Percentiles rank a stretch among this genome's conserved stretches.
phyloP scores from a whole-genome alignment of 768 basidiomycete species.

The Dictyophora rubrovolvata region DNA sequence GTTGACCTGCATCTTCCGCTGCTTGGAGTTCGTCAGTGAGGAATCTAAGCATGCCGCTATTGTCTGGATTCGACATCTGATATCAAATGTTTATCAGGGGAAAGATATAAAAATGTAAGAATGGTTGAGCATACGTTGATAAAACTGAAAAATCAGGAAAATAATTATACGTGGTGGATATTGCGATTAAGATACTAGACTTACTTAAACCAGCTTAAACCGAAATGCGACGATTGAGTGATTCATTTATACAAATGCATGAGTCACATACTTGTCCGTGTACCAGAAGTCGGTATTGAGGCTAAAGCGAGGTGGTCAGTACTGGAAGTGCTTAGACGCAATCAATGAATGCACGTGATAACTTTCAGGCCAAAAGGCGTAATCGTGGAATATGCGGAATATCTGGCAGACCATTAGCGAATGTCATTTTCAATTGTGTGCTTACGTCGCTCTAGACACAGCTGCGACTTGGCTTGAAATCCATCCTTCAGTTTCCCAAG shows the following conservation, averaged over 20 bases:
- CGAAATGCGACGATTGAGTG: background rate
- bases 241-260: background rate
- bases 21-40: conserved; percentile 70
- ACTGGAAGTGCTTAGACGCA: background rate
- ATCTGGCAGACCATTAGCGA: background rate
- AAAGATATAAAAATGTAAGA: too few species aligned
- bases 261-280: conserved; percentile 17
- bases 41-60: conserved; percentile 69
- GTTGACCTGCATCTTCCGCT: conserved; percentile 69
- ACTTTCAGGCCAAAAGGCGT: conserved; percentile 17
- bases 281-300: conserved; percentile 23
- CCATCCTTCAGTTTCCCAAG: conserved; percentile 8
- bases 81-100: too few species aligned
- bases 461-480: background rate
- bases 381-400: conserved; percentile 17
- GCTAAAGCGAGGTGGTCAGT: background rate
- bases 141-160: background rate
- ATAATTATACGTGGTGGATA: too few species aligned
- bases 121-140: background rate
- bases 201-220: conserved; percentile 6
- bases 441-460: conserved; percentile 1
- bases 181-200: background rate
- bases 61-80: conserved; percentile 47
- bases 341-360: conserved; percentile 12
- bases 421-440: background rate